A percentile compares a stretch with the other conserved stretches of the same genome.
phyloP scores from a whole-genome alignment of 2,329 filamentous ascomycete species.

The Nothophaeocryptopus gaeumannii region DNA sequence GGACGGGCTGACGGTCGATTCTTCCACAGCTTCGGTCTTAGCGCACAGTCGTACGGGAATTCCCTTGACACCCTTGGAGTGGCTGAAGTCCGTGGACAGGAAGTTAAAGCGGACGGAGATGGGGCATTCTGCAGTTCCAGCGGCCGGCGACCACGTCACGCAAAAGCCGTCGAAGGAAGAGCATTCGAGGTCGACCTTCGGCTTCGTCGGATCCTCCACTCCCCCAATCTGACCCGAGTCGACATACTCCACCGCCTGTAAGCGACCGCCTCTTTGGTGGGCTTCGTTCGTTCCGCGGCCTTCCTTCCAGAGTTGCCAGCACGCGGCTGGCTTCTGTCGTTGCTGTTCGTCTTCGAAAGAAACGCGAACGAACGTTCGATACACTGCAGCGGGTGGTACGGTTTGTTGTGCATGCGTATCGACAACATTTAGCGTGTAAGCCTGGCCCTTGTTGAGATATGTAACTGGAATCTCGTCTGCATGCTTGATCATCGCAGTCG shows the following conservation, averaged over 20 bases:
- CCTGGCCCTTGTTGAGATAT: constrained; percentile 96
- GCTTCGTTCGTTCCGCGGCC: constrained; percentile 93
- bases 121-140: constrained; percentile 73
- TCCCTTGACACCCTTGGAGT: constrained; percentile 97
- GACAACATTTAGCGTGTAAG: constrained; percentile 79
- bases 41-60: constrained; percentile 91
- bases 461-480: constrained; percentile 91
- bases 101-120: constrained; percentile 97
- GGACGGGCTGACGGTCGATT: constrained; percentile 20
- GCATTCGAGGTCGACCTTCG: constrained; percentile 49
- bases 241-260: constrained; percentile 94
- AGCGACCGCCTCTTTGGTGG: constrained; percentile 84
- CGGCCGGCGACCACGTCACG: constrained; percentile 71
- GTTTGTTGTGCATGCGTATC: constrained; percentile 68
- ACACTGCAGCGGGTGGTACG: constrained; percentile 61
- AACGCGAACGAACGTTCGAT: constrained; percentile 88
- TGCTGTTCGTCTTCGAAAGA: constrained; percentile 97
- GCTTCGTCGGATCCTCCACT: constrained; percentile 48
- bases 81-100: constrained; percentile 95
- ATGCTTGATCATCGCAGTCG: constrained; percentile 93
- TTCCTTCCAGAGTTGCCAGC: constrained; percentile 95
- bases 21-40: constrained; percentile 71
- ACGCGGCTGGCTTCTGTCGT: constrained; percentile 73
- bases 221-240: constrained; percentile 59
- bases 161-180: constrained; percentile 93